These are phyloP conservation scores for Talaromyces amestolkiae DNA, from an alignment of 2,329 filamentous ascomycete species.

Conservation along the genomic window DNA sequence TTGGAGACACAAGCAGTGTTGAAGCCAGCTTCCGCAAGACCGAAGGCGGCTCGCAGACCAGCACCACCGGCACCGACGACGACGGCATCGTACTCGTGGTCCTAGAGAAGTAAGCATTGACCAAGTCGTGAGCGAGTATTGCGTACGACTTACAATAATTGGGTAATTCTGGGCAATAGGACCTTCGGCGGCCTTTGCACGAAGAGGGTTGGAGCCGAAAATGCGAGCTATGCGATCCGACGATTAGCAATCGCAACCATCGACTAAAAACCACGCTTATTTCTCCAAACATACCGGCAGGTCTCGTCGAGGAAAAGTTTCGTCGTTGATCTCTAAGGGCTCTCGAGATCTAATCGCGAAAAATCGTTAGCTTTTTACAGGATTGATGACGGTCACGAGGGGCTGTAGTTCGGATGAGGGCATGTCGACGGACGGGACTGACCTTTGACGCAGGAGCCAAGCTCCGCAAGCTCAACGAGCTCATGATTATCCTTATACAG, in stretches of 20 bases:
- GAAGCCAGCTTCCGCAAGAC: conserved; percentile 62
- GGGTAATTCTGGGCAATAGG: conserved; percentile 88
- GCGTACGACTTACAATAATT: conserved; percentile 65
- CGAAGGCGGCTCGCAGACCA: conserved; percentile 62
- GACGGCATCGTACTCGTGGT: conserved; percentile 98
- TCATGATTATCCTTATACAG: conserved; percentile 43
- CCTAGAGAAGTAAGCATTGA: conserved; percentile 43
- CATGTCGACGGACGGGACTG: conserved; percentile 29
- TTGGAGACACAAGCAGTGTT: conserved; percentile 65
- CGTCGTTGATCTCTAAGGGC: conserved; percentile 64
- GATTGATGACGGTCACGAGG: conserved; percentile 20
- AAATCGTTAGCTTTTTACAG: conserved; percentile 25
- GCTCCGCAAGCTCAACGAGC: conserved; percentile 51
- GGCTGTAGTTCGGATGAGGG: conserved; percentile 13
- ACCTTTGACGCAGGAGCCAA: conserved; percentile 50
- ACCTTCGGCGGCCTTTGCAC: conserved; percentile 88
- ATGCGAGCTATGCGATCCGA: conserved; percentile 64
- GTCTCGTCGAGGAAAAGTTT: conserved; percentile 82
- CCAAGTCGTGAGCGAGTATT: neutral
- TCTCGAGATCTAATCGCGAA: conserved; percentile 58
- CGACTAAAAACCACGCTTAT: conserved; percentile 16
- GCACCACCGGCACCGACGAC: conserved; percentile 69
- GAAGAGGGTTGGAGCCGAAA: conserved; percentile 78
- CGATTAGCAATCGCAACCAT: conserved; percentile 25
- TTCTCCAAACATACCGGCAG: conserved; percentile 61